A percentile compares a stretch with the other conserved stretches of the same genome.
phyloP scores from a whole-genome alignment of 1,284 basidiomycete genomes.

The Vanrija humicola region DNA sequence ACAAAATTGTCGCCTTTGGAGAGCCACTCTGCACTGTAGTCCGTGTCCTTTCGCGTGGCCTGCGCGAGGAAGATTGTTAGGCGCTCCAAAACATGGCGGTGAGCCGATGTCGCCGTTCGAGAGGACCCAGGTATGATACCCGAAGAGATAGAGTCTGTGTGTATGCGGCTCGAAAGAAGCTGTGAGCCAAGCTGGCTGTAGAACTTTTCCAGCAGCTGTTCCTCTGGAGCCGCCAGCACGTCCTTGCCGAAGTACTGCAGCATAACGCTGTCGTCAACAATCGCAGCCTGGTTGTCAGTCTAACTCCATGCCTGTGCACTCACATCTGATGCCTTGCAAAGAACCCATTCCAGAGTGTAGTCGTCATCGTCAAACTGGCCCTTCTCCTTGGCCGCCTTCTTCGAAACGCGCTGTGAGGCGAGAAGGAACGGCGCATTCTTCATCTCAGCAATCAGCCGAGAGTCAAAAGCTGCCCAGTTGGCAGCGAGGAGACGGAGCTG shows the following conservation, averaged over 20 bases:
- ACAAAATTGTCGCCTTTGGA: conserved; percentile 63
- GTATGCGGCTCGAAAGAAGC: conserved; percentile 65
- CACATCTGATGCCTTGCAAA: conserved; percentile 34
- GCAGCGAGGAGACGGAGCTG: conserved; percentile 82
- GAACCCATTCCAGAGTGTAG: conserved; percentile 36
- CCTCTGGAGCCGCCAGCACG: conserved; percentile 83
- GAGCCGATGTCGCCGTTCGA: conserved; percentile 24
- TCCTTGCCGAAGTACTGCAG: conserved; percentile 71
- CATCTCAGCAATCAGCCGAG: conserved; percentile 61
- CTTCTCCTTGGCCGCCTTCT: conserved; percentile 37
- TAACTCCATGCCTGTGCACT: neutral
- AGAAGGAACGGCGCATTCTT: conserved; percentile 67
- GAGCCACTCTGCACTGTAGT: conserved; percentile 65
- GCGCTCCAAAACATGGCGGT: conserved; percentile 69
- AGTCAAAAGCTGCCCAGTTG: conserved; percentile 62
- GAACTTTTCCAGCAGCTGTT: conserved; percentile 43
- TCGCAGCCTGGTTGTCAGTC: conserved; percentile 56
- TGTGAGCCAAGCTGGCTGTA: conserved; percentile 56
- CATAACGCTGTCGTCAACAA: conserved; percentile 75
- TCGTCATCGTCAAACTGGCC: conserved; percentile 21
- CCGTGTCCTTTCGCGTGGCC: conserved; percentile 59
- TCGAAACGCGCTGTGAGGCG: conserved; percentile 59
- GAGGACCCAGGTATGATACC: conserved; percentile 22
- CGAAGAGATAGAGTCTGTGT: conserved; percentile 62
- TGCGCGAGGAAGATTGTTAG: conserved; percentile 90